These are phyloP conservation scores for Ustilago esculenta DNA, from an alignment of 1,284 basidiomycete species.

Conservation along the genomic window DNA sequence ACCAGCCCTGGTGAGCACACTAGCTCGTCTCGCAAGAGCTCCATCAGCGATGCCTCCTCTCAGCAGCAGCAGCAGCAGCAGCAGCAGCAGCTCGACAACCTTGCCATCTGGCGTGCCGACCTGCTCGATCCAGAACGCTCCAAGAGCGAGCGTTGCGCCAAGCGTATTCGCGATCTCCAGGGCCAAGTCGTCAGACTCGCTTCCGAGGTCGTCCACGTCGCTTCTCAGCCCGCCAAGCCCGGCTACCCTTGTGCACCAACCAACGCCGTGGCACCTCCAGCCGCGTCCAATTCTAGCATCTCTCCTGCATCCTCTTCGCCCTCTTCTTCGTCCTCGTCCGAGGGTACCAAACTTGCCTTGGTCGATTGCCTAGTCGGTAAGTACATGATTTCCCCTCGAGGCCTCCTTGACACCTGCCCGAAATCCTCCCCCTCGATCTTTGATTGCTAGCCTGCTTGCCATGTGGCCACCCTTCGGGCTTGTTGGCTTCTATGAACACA, in stretches of 20 bases:
- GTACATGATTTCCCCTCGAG: constrained; percentile 10
- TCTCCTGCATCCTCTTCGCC: constrained; percentile 29
- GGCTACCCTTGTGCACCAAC: not conserved
- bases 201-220: constrained; percentile 21
- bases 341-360: constrained; percentile 36
- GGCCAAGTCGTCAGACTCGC: constrained; percentile 34
- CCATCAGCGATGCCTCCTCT: constrained; percentile 18
- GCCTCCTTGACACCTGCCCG: no score
- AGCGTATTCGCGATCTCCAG: constrained; percentile 36
- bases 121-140: constrained; percentile 17
- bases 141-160: constrained; percentile 28
- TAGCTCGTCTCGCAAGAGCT: constrained; percentile 38
- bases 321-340: constrained; percentile 21
- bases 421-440: no score
- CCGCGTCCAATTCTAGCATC: constrained; percentile 9
- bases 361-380: constrained; percentile 59
- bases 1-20: constrained; percentile 36
- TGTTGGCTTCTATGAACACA: not conserved
- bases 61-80: constrained; percentile 17
- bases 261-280: constrained; percentile 3
- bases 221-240: constrained; percentile 12
- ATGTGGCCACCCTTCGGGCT: no score
- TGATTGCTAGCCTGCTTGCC: no score
- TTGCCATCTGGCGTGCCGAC: constrained; percentile 33
- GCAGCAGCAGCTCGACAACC: constrained; percentile 23